These are phyloP conservation scores for Phialocephala sp. DNA, from an alignment of 2,329 filamentous ascomycete genomes.

Conservation along the genomic window DNA sequence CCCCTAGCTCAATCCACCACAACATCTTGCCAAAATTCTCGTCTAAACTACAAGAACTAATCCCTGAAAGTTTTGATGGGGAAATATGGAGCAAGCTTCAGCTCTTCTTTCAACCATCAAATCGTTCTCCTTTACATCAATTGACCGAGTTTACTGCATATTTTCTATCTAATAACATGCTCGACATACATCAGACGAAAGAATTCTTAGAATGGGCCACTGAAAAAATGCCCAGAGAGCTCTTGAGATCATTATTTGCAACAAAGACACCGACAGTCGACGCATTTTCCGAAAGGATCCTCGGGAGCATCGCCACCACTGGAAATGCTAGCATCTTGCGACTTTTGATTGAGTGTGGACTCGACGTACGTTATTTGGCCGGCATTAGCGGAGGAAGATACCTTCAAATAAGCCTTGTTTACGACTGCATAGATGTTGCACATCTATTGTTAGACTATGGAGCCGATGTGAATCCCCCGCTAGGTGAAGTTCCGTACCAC, in stretches of 20 bases:
- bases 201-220: not conserved
- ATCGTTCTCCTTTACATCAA: not conserved
- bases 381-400: not conserved
- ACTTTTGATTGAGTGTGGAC: not conserved
- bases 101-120: not conserved
- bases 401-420: not conserved
- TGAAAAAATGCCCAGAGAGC: not conserved
- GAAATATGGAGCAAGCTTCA: not conserved
- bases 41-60: not conserved
- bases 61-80: not conserved
- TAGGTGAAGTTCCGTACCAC: not conserved
- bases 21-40: not conserved
- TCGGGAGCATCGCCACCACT: not conserved
- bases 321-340: not conserved
- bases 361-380: not conserved
- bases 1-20: not conserved
- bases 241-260: not conserved
- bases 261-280: not conserved
- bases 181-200: not conserved
- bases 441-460: not conserved
- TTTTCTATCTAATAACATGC: not conserved
- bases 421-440: constrained; percentile 4
- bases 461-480: not conserved
- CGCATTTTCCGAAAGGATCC: not conserved
- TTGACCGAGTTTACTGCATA: not conserved